Evolutionary conservation across 768 basidiomycete species (phyloP).

Genomic region (Pisolithus tinctorius): DNA sequence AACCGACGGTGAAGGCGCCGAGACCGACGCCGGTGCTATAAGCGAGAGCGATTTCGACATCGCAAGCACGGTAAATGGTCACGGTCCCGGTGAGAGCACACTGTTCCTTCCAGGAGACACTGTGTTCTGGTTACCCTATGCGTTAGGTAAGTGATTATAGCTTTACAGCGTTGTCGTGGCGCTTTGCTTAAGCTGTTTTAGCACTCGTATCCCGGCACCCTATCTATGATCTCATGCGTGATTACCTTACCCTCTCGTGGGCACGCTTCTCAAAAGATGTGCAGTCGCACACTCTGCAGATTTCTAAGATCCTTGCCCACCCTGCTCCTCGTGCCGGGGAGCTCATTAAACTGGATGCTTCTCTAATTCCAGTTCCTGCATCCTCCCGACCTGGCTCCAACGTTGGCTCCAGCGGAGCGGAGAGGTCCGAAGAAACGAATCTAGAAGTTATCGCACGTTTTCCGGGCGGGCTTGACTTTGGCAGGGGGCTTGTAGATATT

Average conservation of each 20-base stretch:
- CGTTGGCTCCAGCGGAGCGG: conserved; percentile 24
- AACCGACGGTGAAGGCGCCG: conserved; percentile 67
- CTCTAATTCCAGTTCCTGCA: conserved; percentile 40
- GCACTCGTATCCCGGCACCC: conserved; percentile 88
- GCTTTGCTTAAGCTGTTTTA: conserved; percentile 19
- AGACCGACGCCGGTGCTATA: conserved; percentile 64
- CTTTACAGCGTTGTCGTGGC: background rate
- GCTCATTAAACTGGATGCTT: conserved; percentile 79
- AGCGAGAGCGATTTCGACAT: conserved; percentile 86
- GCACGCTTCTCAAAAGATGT: conserved; percentile 93
- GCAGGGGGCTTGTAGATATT: conserved; percentile 83
- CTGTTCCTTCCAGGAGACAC: conserved; percentile 84
- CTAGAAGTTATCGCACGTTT: conserved; percentile 86
- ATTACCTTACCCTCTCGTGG: conserved; percentile 94
- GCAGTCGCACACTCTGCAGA: conserved; percentile 85
- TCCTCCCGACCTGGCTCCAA: conserved; percentile 35
- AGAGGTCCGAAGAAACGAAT: conserved; percentile 32
- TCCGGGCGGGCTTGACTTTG: conserved; percentile 91
- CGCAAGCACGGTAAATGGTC: conserved; percentile 65
- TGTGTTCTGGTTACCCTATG: conserved; percentile 93
- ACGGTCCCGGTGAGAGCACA: conserved; percentile 83
- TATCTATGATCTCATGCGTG: conserved; percentile 91
- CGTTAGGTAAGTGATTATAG: conserved; percentile 57
- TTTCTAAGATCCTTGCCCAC: conserved; percentile 81
- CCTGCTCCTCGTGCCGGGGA: conserved; percentile 86